These are phyloP conservation scores for Mycena alexandri DNA, from an alignment of 768 basidiomycete species.

Conservation along the genomic window DNA sequence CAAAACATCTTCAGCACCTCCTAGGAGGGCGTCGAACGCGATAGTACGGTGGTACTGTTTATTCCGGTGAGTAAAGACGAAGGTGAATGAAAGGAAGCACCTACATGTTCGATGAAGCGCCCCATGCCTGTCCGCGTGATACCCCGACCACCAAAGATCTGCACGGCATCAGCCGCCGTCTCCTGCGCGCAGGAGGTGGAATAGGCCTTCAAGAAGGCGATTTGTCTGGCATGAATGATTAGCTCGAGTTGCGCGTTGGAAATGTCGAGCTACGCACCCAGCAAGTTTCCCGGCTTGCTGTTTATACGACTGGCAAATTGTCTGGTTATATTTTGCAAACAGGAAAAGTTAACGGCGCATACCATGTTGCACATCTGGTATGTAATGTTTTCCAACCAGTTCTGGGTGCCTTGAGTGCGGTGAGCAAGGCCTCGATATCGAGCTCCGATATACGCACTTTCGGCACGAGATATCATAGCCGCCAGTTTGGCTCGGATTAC, in stretches of 20 bases:
- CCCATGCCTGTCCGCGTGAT: slow-evolving; percentile 90
- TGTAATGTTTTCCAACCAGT: slow-evolving; percentile 89
- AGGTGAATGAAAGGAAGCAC: slow-evolving; percentile 28
- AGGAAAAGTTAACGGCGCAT: slow-evolving; percentile 18
- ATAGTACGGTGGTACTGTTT: slow-evolving; percentile 73
- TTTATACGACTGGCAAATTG: slow-evolving; percentile 65
- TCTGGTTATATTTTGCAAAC: not conserved
- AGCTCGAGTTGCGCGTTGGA: not conserved
- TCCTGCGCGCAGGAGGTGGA: slow-evolving; percentile 73
- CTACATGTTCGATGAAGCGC: slow-evolving; percentile 73
- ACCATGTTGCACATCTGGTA: slow-evolving; percentile 92
- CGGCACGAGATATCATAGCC: slow-evolving; percentile 84
- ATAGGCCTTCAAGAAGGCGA: slow-evolving; percentile 80
- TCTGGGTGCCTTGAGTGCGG: slow-evolving; percentile 66
- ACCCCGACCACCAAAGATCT: slow-evolving; percentile 89
- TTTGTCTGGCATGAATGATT: slow-evolving; percentile 58
- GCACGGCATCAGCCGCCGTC: slow-evolving; percentile 68
- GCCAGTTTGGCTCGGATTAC: slow-evolving; percentile 92
- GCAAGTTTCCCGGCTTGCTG: slow-evolving; percentile 83
- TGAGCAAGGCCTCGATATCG: slow-evolving; percentile 31
- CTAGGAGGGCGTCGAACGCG: slow-evolving; percentile 77
- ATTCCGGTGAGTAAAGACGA: slow-evolving; percentile 1
- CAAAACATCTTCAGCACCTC: slow-evolving; percentile 79
- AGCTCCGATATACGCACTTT: slow-evolving; percentile 48
- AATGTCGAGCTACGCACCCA: slow-evolving; percentile 57